These are phyloP conservation scores for Fomitopsis serialis DNA, from an alignment of 768 basidiomycete genomes.

Conservation along the genomic window DNA sequence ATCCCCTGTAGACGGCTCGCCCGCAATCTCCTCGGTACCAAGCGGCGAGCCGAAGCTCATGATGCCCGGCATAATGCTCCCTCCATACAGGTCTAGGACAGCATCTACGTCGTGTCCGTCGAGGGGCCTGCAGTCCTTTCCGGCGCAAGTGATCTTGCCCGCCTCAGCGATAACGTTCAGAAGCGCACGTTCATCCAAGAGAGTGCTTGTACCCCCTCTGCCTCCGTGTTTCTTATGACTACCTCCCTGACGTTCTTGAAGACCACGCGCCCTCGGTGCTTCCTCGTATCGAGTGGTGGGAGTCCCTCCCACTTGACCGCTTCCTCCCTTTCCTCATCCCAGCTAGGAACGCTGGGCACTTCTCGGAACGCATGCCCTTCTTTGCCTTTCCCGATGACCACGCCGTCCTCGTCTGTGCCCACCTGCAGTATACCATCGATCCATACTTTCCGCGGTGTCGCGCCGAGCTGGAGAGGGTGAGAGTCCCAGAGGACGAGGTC, in stretches of 20 bases:
- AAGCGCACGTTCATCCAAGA: conserved; percentile 5
- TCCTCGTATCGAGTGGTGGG: conserved; percentile 55
- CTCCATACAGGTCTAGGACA: conserved; percentile 64
- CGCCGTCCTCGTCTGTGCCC: conserved; percentile 25
- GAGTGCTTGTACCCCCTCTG: conserved; percentile 26
- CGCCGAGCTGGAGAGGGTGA: conserved; percentile 39
- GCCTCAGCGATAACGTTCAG: conserved; percentile 31
- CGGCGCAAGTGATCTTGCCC: conserved; percentile 37
- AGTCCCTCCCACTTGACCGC: conserved; percentile 67
- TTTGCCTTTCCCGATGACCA: conserved; percentile 21
- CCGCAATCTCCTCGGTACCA: conserved; percentile 63
- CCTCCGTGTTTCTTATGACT: conserved; percentile 18
- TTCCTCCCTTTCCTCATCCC: conserved; percentile 58
- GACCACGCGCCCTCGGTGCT: conserved; percentile 37
- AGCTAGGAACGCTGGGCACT: conserved; percentile 60
- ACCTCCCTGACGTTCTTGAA: conserved; percentile 53
- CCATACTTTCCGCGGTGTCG: conserved; percentile 55
- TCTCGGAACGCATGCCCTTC: conserved; percentile 24
- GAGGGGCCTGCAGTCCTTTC: conserved; percentile 19
- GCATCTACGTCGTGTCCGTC: conserved; percentile 32
- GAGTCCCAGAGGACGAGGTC: conserved; percentile 39
- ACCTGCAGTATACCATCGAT: conserved; percentile 84
- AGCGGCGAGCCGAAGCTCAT: conserved; percentile 68
- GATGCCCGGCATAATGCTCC: conserved; percentile 62
- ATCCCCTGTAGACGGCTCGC: conserved; percentile 68